Evolutionary conservation across 176 grass and related monocot genomes (phyloP).

Genomic region (Lolium rigidum): DNA sequence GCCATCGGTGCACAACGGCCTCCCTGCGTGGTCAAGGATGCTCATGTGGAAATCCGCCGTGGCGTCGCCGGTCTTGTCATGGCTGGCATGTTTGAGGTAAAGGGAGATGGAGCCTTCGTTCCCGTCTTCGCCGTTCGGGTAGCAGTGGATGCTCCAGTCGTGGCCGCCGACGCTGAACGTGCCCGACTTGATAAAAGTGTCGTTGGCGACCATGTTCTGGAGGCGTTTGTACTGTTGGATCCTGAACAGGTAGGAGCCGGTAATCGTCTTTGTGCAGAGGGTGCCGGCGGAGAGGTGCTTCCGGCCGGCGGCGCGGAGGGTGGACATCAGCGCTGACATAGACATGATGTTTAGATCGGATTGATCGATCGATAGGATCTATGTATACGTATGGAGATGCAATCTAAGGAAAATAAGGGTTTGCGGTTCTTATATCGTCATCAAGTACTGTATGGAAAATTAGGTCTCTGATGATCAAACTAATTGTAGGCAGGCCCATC

Average conservation of each 20-base stretch:
- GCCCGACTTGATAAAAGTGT: not conserved
- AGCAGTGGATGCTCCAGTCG: not conserved
- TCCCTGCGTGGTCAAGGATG: constrained; percentile 5
- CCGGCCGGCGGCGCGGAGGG: not conserved
- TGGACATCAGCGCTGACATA: not conserved
- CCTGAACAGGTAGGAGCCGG: constrained; percentile 14
- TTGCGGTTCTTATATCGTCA: too few species aligned
- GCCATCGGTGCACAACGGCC: not conserved
- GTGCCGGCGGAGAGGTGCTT: not conserved
- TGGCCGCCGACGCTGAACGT: constrained; percentile 16
- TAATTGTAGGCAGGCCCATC: too few species aligned
- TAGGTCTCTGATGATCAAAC: too few species aligned
- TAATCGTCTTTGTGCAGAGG: not conserved
- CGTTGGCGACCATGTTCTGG: not conserved
- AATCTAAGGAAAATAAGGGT: too few species aligned
- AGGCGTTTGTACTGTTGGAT: not conserved
- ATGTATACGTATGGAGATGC: too few species aligned
- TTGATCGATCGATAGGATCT: not conserved
- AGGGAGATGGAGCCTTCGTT: not conserved
- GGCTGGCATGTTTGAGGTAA: not conserved
- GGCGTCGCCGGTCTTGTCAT: not conserved
- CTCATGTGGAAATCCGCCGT: not conserved
- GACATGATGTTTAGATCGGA: constrained; percentile 14
- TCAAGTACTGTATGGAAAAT: too few species aligned
- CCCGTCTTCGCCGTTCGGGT: not conserved